Base-by-base conservation (phyloP, 495 filamentous ascomycete genomes). In the Neurospora intermedia region DNA sequence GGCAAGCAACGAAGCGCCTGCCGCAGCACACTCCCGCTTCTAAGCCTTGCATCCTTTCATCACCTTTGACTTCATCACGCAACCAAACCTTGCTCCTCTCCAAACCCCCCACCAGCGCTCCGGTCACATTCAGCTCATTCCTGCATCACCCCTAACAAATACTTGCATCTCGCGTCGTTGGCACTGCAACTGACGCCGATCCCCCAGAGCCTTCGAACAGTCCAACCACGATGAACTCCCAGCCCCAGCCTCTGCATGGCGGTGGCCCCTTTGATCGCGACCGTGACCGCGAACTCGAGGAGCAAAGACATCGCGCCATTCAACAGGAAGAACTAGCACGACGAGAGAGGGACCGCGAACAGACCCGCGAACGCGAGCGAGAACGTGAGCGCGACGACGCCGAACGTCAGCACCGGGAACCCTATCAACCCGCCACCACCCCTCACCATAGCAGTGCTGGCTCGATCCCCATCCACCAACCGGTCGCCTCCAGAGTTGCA, bases 381-480 rank as follows among this genome's bases (percentile, higher is more conserved):
- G 81, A 82, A 20, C 82, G 82, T 41, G 82, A 84, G 18, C 88
- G 90, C 74, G 91, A 94, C 76, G 88, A 89, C 69, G 87, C 88
- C 71, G 90, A 94, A 79, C 89, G 89, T 72, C 89, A 91, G 72
- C 84, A 88, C 46, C 85, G 89, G 75, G 89, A 92, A 48, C 88
- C 91, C 43, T 87, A 88, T 71, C 86, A 84, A 69, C 80, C 82
- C 38, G 83, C 83, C 54, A 15, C 54, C 46, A 83, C 86, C 62
- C 89, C 92, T 16, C 92, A 94, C 74, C 93, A 96, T 79, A 94
- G 91, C 80, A 93, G 92, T 75, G 89, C 92, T 15, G 92, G 90
- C 43, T 91, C 93, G 0, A 91, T 97, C 69, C 92, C 92, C 39
- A 88, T 97, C 76, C 94, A 97, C 79, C 94, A 97, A 78, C 94